These are phyloP conservation scores for Hanseniaspora nectarophila DNA, from an alignment of 805 yeast species.

Conservation along the genomic window DNA sequence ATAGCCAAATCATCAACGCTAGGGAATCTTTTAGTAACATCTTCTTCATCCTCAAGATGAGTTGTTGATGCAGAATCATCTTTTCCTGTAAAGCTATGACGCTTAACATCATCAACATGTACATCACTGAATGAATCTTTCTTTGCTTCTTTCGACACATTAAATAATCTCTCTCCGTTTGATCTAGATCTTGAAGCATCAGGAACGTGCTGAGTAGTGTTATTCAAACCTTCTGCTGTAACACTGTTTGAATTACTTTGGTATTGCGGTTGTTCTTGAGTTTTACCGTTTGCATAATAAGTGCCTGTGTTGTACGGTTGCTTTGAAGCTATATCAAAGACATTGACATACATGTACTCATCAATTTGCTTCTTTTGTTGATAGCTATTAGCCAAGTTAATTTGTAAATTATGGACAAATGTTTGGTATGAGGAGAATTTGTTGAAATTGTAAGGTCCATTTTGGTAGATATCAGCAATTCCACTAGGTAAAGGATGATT, in stretches of 20 bases:
- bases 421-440: conserved; percentile 43
- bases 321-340: conserved; percentile 26
- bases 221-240: conserved; percentile 26
- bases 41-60: background rate
- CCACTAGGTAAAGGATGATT: conserved; percentile 34
- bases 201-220: conserved; percentile 34
- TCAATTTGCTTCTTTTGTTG: conserved; percentile 20
- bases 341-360: conserved; percentile 22
- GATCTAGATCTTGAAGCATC: conserved; percentile 18
- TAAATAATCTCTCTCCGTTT: conserved; percentile 17
- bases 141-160: conserved; percentile 13
- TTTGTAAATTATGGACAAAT: conserved; percentile 23
- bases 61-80: background rate
- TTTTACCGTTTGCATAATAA: background rate
- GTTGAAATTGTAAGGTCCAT: conserved; percentile 47
- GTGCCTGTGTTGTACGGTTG: conserved; percentile 21
- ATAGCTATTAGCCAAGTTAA: conserved; percentile 24
- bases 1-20: conserved; percentile 10
- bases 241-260: background rate
- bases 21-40: conserved; percentile 7
- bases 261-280: background rate
- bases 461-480: conserved; percentile 32
- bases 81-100: background rate
- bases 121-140: background rate
- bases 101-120: background rate